Evolutionary conservation across 1,284 basidiomycete genomes (phyloP), one percentile per base, ranked within the genome.

Genomic region (Sporisorium reilianum): DNA sequence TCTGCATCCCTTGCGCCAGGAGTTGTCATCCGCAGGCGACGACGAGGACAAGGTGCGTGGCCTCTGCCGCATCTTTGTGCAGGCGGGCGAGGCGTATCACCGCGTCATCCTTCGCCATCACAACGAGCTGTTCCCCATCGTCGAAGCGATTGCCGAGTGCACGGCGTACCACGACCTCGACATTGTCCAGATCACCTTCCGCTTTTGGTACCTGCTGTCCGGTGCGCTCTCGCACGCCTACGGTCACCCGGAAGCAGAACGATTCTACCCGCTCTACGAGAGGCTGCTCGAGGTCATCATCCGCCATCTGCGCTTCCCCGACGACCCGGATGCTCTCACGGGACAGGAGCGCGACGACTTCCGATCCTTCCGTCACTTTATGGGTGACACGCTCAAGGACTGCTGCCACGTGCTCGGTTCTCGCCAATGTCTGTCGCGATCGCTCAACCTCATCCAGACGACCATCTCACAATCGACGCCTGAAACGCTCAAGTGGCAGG

Each of bases 351-450:
- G 91, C 11, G 97, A 99, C 73, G 92, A 93, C 81, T 99, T 99
- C 88, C 89, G 97, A 25, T 89, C 90, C 7, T 99, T 99, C 88
- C 89, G 97, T 59, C 97, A 99, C 87, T 90, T 95, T 72, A 99
- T 99, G 92, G 97, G 97, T 55, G 96, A 99, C 85, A 99, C 97
- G 5, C 89, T 99, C 77, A 99, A 99, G 86, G 97, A 99, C 85
- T 99, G 97, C 85, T 99, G 97, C 86, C 90, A 92, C 73, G 95
- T 99, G 38, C 89, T 99, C 38, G 93, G 95, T 30, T 89, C 95
- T 2, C 91, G 94, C 50, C 88, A 89, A 5, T 99, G 97, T 81
- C 88, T 99, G 44, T 87, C 91, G 55, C 88, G 91, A 9, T 90
- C 94, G 11, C 93, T 94, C 84, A 90, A 92, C 58, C 88, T 94